phyloP scores from a whole-genome alignment of 1,139 yeast genomes.

The Eremothecium cymbalariae region DNA sequence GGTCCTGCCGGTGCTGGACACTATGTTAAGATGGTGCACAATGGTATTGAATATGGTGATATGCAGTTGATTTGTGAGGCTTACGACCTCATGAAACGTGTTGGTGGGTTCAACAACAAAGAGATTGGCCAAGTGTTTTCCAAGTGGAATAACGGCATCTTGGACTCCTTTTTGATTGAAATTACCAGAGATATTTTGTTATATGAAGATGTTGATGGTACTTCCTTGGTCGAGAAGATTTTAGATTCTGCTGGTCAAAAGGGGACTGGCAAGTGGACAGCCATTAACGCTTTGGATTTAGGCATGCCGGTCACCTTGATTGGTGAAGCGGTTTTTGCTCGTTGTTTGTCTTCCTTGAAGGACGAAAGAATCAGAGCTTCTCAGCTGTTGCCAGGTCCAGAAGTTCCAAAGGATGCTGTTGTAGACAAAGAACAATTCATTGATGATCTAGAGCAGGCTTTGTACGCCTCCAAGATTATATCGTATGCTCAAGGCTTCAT shows the following conservation, averaged over 20 bases:
- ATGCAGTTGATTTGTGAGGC: constrained; percentile 99
- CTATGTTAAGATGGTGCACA: constrained; percentile 99
- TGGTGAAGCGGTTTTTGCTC: constrained; percentile 97
- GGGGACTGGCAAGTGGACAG: constrained; percentile 99
- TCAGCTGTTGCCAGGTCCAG: constrained; percentile 69
- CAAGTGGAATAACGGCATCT: constrained; percentile 94
- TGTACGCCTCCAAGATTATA: constrained; percentile 96
- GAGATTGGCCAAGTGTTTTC: constrained; percentile 92
- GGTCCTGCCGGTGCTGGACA: constrained; percentile 99
- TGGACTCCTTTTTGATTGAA: constrained; percentile 94
- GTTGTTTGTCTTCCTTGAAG: constrained; percentile 92
- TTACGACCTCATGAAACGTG: constrained; percentile 90
- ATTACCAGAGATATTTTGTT: constrained; percentile 92
- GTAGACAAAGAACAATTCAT: constrained; percentile 77
- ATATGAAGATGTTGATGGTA: constrained; percentile 80
- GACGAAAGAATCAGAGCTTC: constrained; percentile 85
- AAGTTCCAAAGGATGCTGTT: constrained; percentile 47
- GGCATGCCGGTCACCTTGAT: constrained; percentile 98
- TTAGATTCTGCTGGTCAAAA: constrained; percentile 97
- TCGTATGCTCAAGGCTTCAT: constrained; percentile 99
- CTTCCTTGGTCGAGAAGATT: constrained; percentile 92
- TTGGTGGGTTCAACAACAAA: constrained; percentile 80
- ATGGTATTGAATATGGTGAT: constrained; percentile 99
- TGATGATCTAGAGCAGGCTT: constrained; percentile 94
- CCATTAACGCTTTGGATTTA: constrained; percentile 92